Evolutionary conservation across 345 rosid species (phyloP), one percentile per base, ranked within the genome.

Genomic region (Eutrema yunnanense): DNA sequence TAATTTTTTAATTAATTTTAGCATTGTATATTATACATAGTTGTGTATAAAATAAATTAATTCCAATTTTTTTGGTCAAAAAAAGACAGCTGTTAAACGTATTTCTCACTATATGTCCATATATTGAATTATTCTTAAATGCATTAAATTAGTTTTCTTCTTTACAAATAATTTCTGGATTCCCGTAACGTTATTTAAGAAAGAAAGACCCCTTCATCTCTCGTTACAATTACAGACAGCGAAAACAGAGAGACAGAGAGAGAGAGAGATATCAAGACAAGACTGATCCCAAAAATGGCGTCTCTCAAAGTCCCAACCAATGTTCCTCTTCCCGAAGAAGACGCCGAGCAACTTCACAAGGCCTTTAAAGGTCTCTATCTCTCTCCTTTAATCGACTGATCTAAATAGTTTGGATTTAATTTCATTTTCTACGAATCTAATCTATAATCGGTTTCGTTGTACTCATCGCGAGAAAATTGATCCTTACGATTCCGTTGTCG

Each of bases 281-380:
- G 64, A 43, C 69, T 27, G 12, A 72, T 72, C 46, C 56, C 16
- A 44, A 78, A 9, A 69, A 90, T 90, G 92, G 79, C 95, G 8
- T 84, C 90, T 63, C 83, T 88, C 55, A 74, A 67, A 8, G 82
- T 88, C 49, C 94, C 94, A 4, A 42, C 27, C 30, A 56, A 78
- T 13, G 63, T 77, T 69, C 95, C 95, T 8, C 56, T 84, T 6
- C 84, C 78, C 0, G 49, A 83, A 62, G 88, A 88, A 0, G 97
- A 90, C 71, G 82, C 81, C 7, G 97, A 90, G 53, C 95, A 87
- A 65, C 92, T 88, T 60, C 79, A 82, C 51, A 86, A 84, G 72
- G 94, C 92, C 29, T 88, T 90, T 11, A 37, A 53, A 57, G 96
- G 92, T 90, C 71, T 72, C 36, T 40, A 27, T 50, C 11, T 48